Evolutionary conservation across 108 stramenopile species (phyloP), one percentile per base, ranked within the genome.

Genomic region (Pseudonitzschia pungens): DNA sequence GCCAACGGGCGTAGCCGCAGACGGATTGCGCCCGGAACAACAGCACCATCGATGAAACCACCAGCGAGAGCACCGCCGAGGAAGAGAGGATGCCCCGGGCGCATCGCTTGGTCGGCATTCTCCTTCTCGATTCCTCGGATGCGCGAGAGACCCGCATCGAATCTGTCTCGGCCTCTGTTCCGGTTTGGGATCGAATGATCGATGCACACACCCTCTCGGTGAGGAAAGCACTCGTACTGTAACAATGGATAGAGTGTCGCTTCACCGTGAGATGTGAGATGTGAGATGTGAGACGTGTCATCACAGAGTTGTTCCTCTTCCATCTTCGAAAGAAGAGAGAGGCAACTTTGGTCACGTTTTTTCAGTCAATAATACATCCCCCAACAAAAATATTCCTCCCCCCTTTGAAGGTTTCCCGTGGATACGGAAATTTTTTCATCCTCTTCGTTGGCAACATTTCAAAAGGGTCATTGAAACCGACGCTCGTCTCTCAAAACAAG

Each of bases 1-100:
- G 58, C 84, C 84, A 85, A 16, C 73, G 41, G 0, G 84, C 80
- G 75, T 71, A 85, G 8, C 45, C 71, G 29, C 20, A 27, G 31
- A 48, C 71, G 16, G 51, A 21, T 20, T 32, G 29, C 36, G 24
- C 32, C 45, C 16, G 45, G 45, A 48, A 48, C 14, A 48, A 48
- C 1, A 48, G 10, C 14, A 48, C 45, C 18, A 48, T 48, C 45
- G 45, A 48, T 48, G 45, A 18, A 48, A 48, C 9, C 16, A 48
- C 18, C 7, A 48, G 45, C 1, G 18, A 48, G 2, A 36, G 36
- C 6, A 36, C 36, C 1, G 45, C 10, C 18, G 18, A 8, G 45
- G 9, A 12, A 48, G 45, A 48, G 2, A 4, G 45, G 45, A 18
- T 48, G 45, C 45, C 45, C 14, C 10, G 45, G 45, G 45, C 14